Evolutionary conservation across 2,329 filamentous ascomycete species (phyloP).

Genomic region (Arthrinium puccinioides): DNA sequence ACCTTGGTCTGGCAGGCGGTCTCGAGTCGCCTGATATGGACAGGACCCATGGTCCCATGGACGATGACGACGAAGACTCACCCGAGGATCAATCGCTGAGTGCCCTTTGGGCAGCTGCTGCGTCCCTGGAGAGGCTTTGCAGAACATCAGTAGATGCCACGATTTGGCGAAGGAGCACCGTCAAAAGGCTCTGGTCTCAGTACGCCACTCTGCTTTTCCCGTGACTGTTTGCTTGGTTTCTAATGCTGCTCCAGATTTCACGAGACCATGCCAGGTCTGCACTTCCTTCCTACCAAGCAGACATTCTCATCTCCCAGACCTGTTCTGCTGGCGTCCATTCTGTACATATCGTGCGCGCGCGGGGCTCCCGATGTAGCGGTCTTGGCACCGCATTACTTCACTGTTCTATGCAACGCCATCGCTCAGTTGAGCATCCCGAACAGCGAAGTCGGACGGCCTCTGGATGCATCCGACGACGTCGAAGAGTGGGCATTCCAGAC

Average conservation of each 20-base stretch:
- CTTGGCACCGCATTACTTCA: slow-evolving; percentile 29
- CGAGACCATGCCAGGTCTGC: slow-evolving; percentile 34
- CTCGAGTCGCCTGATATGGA: slow-evolving; percentile 1
- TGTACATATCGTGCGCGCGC: slow-evolving; percentile 32
- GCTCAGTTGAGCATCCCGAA: slow-evolving; percentile 30
- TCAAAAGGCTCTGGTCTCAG: slow-evolving; percentile 28
- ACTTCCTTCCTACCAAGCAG: slow-evolving; percentile 35
- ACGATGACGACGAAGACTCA: slow-evolving; percentile 2
- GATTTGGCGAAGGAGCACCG: slow-evolving; percentile 24
- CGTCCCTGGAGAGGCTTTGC: slow-evolving; percentile 16
- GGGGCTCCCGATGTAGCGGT: slow-evolving; percentile 24
- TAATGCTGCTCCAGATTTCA: slow-evolving; percentile 26
- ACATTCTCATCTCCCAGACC: slow-evolving; percentile 34
- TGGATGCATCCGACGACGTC: slow-evolving; percentile 12
- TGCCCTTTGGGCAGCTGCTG: slow-evolving; percentile 21
- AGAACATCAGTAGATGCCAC: slow-evolving; percentile 13
- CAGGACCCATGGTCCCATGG: slow-evolving; percentile 11
- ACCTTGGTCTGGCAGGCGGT: slow-evolving; percentile 12
- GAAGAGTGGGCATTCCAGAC: slow-evolving; percentile 35
- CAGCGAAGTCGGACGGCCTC: slow-evolving; percentile 17
- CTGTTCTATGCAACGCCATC: slow-evolving; percentile 29
- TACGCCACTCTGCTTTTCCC: slow-evolving; percentile 7
- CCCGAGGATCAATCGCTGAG: slow-evolving; percentile 4
- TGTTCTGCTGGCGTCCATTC: slow-evolving; percentile 33
- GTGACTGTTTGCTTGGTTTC: not conserved